Conservation (phyloP, 768 basidiomycete genomes). For the Termitomyces sp. region DNA sequence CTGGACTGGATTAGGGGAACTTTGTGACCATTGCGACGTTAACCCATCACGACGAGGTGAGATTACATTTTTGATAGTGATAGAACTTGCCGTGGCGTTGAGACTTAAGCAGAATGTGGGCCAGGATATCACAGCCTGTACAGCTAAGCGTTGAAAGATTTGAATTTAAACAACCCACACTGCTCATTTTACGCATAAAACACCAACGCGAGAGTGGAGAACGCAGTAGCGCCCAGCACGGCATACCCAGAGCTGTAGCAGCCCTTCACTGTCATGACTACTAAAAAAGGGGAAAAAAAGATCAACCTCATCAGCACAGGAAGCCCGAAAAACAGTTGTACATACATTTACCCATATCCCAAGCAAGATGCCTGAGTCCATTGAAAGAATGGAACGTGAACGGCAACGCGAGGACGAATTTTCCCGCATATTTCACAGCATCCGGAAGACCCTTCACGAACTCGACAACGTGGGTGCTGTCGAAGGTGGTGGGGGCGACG, state of each 20-base stretch:
- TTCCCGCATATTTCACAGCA: slow-evolving; percentile 68
- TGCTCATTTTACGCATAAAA: slow-evolving; percentile 28
- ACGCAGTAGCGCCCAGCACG: slow-evolving; percentile 72
- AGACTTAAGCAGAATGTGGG: no score
- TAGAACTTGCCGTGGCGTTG: no score
- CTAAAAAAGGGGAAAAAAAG: neutral
- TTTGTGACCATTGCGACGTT: no score
- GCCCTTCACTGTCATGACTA: slow-evolving; percentile 78
- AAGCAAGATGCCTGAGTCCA: slow-evolving; percentile 83
- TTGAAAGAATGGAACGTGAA: slow-evolving; percentile 91
- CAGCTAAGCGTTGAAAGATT: neutral
- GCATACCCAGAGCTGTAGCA: slow-evolving; percentile 79
- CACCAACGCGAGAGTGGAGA: slow-evolving; percentile 69
- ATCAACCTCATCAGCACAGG: no score
- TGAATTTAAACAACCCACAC: neutral
- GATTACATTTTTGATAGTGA: no score
- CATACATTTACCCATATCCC: slow-evolving; percentile 85
- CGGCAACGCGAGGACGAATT: slow-evolving; percentile 75
- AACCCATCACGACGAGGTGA: no score
- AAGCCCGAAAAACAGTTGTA: neutral
- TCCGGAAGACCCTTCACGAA: slow-evolving; percentile 67
- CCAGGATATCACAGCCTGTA: no score
- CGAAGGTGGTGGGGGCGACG: slow-evolving; percentile 72
- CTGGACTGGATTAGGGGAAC: no score
- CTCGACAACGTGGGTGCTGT: slow-evolving; percentile 73